Conservation (phyloP, 2,329 filamentous ascomycete genomes). For the Scytalidium sp. region DNA sequence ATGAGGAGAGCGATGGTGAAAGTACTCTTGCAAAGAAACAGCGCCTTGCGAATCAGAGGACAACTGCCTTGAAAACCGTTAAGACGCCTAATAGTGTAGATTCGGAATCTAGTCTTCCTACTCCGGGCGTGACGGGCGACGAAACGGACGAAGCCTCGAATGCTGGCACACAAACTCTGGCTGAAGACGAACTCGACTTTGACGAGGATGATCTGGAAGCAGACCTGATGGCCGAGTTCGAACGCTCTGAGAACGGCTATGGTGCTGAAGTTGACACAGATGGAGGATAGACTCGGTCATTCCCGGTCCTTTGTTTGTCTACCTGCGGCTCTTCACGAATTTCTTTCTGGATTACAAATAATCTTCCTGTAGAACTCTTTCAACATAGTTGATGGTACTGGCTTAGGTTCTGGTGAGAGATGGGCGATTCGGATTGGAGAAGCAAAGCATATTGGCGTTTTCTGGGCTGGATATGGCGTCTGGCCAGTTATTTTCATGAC, state of each 20-base stretch:
- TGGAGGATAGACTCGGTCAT: conserved; percentile 16
- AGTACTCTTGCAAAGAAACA: conserved; percentile 50
- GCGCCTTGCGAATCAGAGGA: conserved; percentile 41
- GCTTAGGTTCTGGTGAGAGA: not conserved
- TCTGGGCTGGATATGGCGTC: not conserved
- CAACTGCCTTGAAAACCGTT: conserved; percentile 44
- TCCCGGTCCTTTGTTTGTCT: not conserved
- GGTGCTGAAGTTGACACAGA: conserved; percentile 21
- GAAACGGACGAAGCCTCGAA: conserved; percentile 35
- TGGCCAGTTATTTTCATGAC: not conserved
- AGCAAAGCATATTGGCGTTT: not conserved
- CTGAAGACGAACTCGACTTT: conserved; percentile 36
- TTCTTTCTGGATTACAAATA: not conserved
- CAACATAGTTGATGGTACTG: not conserved
- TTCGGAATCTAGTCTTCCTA: conserved; percentile 36
- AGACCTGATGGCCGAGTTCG: conserved; percentile 42
- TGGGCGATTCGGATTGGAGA: not conserved
- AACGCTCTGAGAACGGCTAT: conserved; percentile 31
- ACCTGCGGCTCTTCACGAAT: not conserved
- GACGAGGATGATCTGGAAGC: conserved; percentile 58
- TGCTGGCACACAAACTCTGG: conserved; percentile 2
- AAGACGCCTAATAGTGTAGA: conserved; percentile 36
- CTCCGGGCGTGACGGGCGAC: conserved; percentile 38
- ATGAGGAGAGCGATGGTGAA: conserved; percentile 47
- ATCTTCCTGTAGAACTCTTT: not conserved